phyloP scores from a whole-genome alignment of 768 basidiomycete species.

The Chiua virens region DNA sequence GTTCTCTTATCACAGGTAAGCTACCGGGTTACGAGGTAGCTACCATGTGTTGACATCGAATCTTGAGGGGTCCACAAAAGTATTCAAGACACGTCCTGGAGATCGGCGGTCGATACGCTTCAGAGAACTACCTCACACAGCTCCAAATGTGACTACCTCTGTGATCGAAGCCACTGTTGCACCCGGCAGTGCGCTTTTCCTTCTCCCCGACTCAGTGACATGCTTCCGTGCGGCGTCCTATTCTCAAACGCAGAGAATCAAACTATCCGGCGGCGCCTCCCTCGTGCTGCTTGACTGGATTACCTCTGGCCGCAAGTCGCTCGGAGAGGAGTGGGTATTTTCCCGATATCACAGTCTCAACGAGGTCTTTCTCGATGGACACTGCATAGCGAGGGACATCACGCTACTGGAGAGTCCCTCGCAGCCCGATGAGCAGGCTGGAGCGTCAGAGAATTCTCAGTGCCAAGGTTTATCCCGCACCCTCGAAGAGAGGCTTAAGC shows the following conservation, averaged over 20 bases:
- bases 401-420: constrained; percentile 64
- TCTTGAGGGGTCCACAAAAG: constrained; percentile 85
- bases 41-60: not conserved
- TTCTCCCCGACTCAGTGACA: constrained; percentile 91
- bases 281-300: constrained; percentile 86
- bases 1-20: constrained; percentile 84
- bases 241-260: constrained; percentile 79
- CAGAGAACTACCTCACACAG: constrained; percentile 7
- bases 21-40: not conserved
- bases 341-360: constrained; percentile 82
- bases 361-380: constrained; percentile 69
- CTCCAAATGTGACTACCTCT: constrained; percentile 51
- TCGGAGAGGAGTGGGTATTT: constrained; percentile 90
- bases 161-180: constrained; percentile 58
- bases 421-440: constrained; percentile 2
- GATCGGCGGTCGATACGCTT: constrained; percentile 50
- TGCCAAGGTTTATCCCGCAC: constrained; percentile 40
- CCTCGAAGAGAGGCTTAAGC: constrained; percentile 61
- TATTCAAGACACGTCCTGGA: constrained; percentile 81
- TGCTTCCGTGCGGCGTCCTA: constrained; percentile 87
- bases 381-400: constrained; percentile 72
- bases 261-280: constrained; percentile 58
- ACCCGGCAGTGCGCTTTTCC: constrained; percentile 58
- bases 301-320: constrained; percentile 80
- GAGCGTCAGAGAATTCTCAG: not conserved